Conservation (phyloP, 768 basidiomycete genomes). For the Tephrocybe sp. region DNA sequence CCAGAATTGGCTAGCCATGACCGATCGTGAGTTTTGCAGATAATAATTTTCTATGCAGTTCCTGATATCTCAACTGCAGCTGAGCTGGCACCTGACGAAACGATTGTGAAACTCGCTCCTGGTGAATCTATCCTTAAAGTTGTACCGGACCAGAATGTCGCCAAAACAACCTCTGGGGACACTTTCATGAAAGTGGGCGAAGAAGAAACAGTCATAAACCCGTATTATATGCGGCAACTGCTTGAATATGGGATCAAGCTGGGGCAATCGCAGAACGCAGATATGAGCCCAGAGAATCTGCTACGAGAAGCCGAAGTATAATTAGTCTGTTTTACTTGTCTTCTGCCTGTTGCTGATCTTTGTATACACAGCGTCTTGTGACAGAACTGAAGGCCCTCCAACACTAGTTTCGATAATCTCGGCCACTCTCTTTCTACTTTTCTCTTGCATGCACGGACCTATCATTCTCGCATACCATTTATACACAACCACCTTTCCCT, state of each 20-base stretch:
- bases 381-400: conserved; percentile 57
- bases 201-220: conserved; percentile 74
- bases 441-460: conserved; percentile 12
- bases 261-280: conserved; percentile 40
- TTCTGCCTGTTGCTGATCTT: background rate
- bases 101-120: conserved; percentile 53
- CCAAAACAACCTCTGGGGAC: conserved; percentile 4
- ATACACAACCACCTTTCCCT: conserved; percentile 10
- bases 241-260: conserved; percentile 70
- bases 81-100: conserved; percentile 50
- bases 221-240: conserved; percentile 78
- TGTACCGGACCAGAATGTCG: background rate
- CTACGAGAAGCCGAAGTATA: conserved; percentile 58
- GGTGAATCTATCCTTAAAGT: conserved; percentile 6
- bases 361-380: conserved; percentile 57
- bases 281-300: conserved; percentile 47
- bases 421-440: conserved; percentile 4
- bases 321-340: background rate
- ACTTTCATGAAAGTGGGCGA: conserved; percentile 9
- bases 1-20: conserved; percentile 76
- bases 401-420: conserved; percentile 9
- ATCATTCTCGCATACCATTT: conserved; percentile 1
- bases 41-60: background rate
- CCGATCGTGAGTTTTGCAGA: conserved; percentile 43
- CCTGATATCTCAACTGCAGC: conserved; percentile 18